Evolutionary conservation across 768 basidiomycete genomes (phyloP).

Genomic region (Crucibulum laeve): DNA sequence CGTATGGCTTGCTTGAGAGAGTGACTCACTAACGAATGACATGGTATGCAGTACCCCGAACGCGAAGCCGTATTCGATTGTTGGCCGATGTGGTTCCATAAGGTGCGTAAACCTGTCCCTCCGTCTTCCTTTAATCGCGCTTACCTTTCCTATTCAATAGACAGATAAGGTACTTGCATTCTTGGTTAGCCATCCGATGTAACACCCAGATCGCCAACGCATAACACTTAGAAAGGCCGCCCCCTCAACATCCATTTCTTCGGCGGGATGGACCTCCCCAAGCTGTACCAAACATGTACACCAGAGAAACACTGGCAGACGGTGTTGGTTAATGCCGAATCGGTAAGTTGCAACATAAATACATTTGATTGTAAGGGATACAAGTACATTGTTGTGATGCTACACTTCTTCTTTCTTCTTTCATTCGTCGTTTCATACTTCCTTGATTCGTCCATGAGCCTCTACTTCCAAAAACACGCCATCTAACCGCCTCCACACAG

Average conservation of each 20-base stretch:
- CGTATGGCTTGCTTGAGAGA: no score
- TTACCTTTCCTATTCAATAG: conserved; percentile 21
- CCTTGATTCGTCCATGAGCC: no score
- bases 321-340: conserved; percentile 62
- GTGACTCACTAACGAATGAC: neutral
- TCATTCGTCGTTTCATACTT: no score
- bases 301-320: conserved; percentile 63
- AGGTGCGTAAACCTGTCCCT: conserved; percentile 33
- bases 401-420: no score
- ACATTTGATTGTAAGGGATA: neutral
- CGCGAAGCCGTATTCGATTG: conserved; percentile 65
- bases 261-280: conserved; percentile 52
- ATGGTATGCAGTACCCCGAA: conserved; percentile 53
- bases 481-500: no score
- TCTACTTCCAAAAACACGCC: no score
- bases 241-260: conserved; percentile 68
- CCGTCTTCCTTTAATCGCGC: neutral
- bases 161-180: conserved; percentile 57
- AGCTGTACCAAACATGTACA: conserved; percentile 51
- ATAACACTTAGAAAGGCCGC: conserved; percentile 50
- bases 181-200: neutral
- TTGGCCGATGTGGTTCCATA: conserved; percentile 81
- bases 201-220: no score
- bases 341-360: conserved; percentile 20
- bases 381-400: no score